phyloP scores from a whole-genome alignment of 1,139 yeast genomes.

The Wickerhamomyces sp. region DNA sequence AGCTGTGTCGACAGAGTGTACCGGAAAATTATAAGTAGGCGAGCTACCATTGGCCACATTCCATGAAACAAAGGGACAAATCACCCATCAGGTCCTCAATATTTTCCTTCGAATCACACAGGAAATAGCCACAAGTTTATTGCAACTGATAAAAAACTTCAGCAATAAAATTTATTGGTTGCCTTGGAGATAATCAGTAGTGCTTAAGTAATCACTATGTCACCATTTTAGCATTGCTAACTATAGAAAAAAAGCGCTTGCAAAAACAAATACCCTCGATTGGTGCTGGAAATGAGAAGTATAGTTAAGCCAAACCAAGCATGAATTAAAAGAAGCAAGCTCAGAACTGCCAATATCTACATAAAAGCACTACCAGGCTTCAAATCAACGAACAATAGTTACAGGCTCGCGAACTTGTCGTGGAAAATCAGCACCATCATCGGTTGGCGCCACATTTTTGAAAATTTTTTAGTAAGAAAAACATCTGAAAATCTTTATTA shows the following conservation, averaged over 20 bases:
- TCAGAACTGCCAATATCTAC: neutral
- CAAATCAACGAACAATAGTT: neutral
- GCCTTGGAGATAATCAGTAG: conserved; percentile 6
- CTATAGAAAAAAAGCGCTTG: neutral
- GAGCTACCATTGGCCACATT: too few relatives aligned
- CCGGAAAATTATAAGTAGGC: too few relatives aligned
- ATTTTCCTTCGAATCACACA: neutral
- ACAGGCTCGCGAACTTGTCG: neutral
- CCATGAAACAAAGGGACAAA: too few relatives aligned
- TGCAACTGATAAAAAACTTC: neutral
- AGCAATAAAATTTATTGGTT: neutral
- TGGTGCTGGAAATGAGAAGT: too few relatives aligned
- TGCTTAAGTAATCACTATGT: neutral
- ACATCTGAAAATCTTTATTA: too few relatives aligned
- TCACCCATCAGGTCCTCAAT: too few relatives aligned
- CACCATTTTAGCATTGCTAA: neutral
- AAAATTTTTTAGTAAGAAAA: too few relatives aligned
- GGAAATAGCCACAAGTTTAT: neutral
- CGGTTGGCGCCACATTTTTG: neutral
- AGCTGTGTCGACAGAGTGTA: too few relatives aligned
- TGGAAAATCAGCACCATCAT: neutral
- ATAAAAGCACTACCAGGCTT: neutral
- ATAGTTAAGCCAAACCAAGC: too few relatives aligned
- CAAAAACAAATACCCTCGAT: too few relatives aligned
- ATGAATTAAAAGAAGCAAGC: too few relatives aligned